These are phyloP conservation scores for Aspergillus ustus DNA, from an alignment of 2,329 filamentous ascomycete genomes.

Conservation along the genomic window DNA sequence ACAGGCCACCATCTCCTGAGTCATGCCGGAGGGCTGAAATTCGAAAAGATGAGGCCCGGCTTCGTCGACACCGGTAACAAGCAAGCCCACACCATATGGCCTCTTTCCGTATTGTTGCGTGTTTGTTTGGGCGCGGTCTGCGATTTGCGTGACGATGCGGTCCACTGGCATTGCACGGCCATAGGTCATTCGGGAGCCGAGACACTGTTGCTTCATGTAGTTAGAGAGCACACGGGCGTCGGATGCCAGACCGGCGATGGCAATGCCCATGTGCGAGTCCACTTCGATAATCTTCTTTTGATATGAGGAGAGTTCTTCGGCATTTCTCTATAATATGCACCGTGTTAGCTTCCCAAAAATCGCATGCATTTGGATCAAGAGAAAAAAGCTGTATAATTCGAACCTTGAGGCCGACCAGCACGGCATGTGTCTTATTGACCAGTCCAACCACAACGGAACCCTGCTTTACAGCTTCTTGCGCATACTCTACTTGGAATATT, in stretches of 20 bases:
- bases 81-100: slow-evolving; percentile 90
- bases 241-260: slow-evolving; percentile 94
- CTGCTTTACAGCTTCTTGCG: slow-evolving; percentile 97
- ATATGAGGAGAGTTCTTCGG: slow-evolving; percentile 98
- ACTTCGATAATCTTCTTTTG: slow-evolving; percentile 99
- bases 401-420: slow-evolving; percentile 96
- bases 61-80: slow-evolving; percentile 93
- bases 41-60: slow-evolving; percentile 95
- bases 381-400: slow-evolving; percentile 17
- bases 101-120: slow-evolving; percentile 97
- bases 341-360: background rate
- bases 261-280: slow-evolving; percentile 93
- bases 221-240: slow-evolving; percentile 99
- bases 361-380: background rate
- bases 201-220: slow-evolving; percentile 99
- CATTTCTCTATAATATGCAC: slow-evolving; percentile 73
- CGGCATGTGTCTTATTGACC: slow-evolving; percentile 96
- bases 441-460: slow-evolving; percentile 97
- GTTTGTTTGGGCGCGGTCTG: slow-evolving; percentile 95
- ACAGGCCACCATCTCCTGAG: slow-evolving; percentile 95
- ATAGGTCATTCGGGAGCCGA: slow-evolving; percentile 93
- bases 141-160: slow-evolving; percentile 88
- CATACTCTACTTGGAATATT: slow-evolving; percentile 99
- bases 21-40: slow-evolving; percentile 95
- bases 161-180: slow-evolving; percentile 90